Base-by-base conservation (phyloP, 805 yeast genomes). In the Lipomyces mesembrius region DNA sequence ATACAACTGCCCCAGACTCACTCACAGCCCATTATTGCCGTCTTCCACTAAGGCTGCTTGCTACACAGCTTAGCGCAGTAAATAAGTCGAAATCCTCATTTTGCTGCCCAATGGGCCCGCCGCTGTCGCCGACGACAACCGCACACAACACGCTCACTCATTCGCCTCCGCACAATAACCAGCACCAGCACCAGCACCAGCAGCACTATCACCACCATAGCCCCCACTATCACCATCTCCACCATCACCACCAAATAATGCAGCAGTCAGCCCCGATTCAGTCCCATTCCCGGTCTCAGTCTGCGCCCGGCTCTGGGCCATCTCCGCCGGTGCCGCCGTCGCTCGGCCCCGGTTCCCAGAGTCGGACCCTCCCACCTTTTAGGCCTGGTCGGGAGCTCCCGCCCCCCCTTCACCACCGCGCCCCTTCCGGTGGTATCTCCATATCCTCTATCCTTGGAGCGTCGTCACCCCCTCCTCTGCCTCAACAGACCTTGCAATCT, bases 401-500 rank as follows among this genome's bases (percentile, higher is more conserved):
- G 7, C 63, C 63, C 22, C 63, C 56, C 20, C 61, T 57, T 17
- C 66, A 60, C 58, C 29, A 46, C 20, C 63, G 63, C 7, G 43
- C 25, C 6, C 57, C 52, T 3, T 51, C 62, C 14, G 53, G 65
- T 17, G 66, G 69, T 49, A 67, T 67, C 63, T 67, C 70, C n/a
- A 67, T 67, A 51, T 67, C 70, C 25, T 67, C 70, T 27, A 64
- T 67, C 34, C 64, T 67, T 4, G 70, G 70, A 12, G 7, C 61
- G 17, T 57, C 69, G 27, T 63, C 69, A 14, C 59, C 60, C 27
- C 67, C 66, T 39, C 57, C 60, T 6, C 59, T 46, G 43, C 51
- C 27, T 20, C 57, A 39, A n/a, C 61, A 14, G 43, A 3, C 62
- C 34, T 9, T 8, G 46, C 64, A 52, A n/a, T 32, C 59, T 9